Evolutionary conservation across 805 yeast genomes (phyloP), one percentile per base, ranked within the genome.

Genomic region (Candida ascalaphidarum): DNA sequence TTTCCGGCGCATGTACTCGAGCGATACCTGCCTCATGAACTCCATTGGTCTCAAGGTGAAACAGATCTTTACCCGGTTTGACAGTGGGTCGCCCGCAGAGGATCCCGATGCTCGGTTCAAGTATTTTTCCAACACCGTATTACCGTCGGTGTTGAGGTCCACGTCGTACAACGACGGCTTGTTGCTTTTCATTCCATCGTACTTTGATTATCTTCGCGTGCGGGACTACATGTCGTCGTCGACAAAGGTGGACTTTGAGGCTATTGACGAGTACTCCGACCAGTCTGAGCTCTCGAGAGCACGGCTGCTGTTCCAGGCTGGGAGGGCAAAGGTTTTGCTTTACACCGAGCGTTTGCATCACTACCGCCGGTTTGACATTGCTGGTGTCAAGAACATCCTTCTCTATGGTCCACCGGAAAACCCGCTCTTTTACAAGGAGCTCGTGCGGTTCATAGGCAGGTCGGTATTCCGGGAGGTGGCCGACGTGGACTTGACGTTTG

Each of bases 311-410:
- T 92, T 92, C 48, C 72, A 69, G 18, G 66, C 72, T 23, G 71
- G 71, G 3, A 68, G 77, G 31, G 58, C 63, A 17, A 78, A 81
- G 43, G 67, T 89, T 16, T 50, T 92, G 60, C 55, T 92, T n/a
- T 89, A 89, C 55, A 83, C 96, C 0, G 97, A 89, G 46, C 78
- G 98, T 66, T 61, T 89, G 49, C 97, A 92, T 53, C 92, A 84
- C 48, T 92, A 77, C 61, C 74, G 95, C 39, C 68, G 97, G 29
- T 88, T 71, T 51, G 88, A 82, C 33, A 64, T 92, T 28, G 73
- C 69, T 34, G 97, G 97, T 16, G 95, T 84, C 14, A 79, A 81
- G 46, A 81, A 77, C 31, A 67, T 92, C 11, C 51, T 89, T 5
- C 75, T 92, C 60, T 92, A 85, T 52, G 84, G 80, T 19, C 65